Conservation (phyloP, 2,329 filamentous ascomycete species). For the Cercospora nicotianae region DNA sequence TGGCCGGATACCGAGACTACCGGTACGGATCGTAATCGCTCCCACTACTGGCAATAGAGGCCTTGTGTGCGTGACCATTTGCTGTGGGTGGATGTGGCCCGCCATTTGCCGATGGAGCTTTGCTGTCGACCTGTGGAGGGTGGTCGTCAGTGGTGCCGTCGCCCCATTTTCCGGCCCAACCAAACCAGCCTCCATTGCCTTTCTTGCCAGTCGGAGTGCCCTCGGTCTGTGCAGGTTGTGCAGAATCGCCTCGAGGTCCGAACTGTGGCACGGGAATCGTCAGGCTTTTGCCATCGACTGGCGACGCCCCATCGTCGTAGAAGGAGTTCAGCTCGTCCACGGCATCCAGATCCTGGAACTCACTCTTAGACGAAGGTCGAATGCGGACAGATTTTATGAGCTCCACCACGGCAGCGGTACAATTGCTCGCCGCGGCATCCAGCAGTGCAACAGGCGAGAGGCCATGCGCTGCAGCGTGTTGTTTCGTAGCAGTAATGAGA, state of each 20-base stretch:
- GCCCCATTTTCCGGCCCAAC: constrained; percentile 29
- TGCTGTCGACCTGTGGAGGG: constrained; percentile 4
- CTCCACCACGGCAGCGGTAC: constrained; percentile 82
- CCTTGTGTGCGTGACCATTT: constrained; percentile 20
- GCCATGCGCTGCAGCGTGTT: constrained; percentile 78
- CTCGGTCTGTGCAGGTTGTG: not conserved
- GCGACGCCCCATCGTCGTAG: constrained; percentile 26
- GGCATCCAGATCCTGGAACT: constrained; percentile 29
- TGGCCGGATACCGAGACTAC: constrained; percentile 24
- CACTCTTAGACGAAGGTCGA: constrained; percentile 43
- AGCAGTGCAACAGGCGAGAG: constrained; percentile 90
- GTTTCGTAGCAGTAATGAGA: constrained; percentile 90
- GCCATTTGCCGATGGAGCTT: constrained; percentile 9
- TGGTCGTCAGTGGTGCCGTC: constrained; percentile 19
- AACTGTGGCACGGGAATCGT: constrained; percentile 20
- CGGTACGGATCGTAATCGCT: constrained; percentile 31
- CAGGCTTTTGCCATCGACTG: constrained; percentile 15
- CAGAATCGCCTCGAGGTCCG: constrained; percentile 5
- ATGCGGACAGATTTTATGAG: constrained; percentile 83
- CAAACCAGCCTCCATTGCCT: constrained; percentile 28
- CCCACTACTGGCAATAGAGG: constrained; percentile 18
- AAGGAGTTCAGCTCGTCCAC: constrained; percentile 29
- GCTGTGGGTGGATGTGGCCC: constrained; percentile 8
- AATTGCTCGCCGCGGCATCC: constrained; percentile 88
- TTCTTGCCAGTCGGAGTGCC: constrained; percentile 16